Percentiles rank a stretch among this genome's conserved stretches.
phyloP scores from a whole-genome alignment of 306 rosid genomes.

The Hippophae tibetana region DNA sequence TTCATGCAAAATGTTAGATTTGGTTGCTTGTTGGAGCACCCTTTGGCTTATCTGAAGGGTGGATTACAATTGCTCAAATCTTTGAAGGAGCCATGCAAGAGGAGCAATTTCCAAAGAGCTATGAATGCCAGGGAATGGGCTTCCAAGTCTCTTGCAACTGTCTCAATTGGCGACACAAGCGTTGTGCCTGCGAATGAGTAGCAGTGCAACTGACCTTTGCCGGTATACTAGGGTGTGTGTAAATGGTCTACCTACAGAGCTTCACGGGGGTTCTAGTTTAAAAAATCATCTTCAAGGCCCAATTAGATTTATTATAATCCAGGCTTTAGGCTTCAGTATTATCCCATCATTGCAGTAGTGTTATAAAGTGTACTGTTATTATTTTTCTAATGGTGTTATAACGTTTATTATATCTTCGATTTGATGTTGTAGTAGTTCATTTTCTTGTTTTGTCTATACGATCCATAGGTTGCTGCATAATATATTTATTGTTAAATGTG shows the following conservation, averaged over 20 bases:
- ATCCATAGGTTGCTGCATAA: slow-evolving; percentile 24
- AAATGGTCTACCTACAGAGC: too few species aligned
- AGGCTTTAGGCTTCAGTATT: too few species aligned
- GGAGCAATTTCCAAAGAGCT: slow-evolving; percentile 97
- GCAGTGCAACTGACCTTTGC: neutral
- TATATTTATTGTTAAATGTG: slow-evolving; percentile 27
- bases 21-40: slow-evolving; percentile 71
- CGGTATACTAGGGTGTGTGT: too few species aligned
- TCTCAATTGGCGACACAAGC: slow-evolving; percentile 82
- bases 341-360: too few species aligned
- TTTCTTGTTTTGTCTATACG: slow-evolving; percentile 31
- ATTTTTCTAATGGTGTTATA: too few species aligned
- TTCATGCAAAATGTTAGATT: slow-evolving; percentile 47
- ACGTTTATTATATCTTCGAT: neutral
- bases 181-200: slow-evolving; percentile 34
- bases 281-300: neutral
- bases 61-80: slow-evolving; percentile 50
- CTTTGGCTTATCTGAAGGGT: slow-evolving; percentile 61
- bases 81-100: slow-evolving; percentile 86
- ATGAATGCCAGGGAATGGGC: slow-evolving; percentile 97
- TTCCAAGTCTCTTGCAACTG: slow-evolving; percentile 94
- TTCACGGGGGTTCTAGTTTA: too few species aligned
- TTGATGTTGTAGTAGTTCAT: slow-evolving; percentile 32
- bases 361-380: too few species aligned
- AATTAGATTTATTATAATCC: too few species aligned